Evolutionary conservation across 1,284 basidiomycete genomes (phyloP).

Genomic region (Apiotrichum brassicae): DNA sequence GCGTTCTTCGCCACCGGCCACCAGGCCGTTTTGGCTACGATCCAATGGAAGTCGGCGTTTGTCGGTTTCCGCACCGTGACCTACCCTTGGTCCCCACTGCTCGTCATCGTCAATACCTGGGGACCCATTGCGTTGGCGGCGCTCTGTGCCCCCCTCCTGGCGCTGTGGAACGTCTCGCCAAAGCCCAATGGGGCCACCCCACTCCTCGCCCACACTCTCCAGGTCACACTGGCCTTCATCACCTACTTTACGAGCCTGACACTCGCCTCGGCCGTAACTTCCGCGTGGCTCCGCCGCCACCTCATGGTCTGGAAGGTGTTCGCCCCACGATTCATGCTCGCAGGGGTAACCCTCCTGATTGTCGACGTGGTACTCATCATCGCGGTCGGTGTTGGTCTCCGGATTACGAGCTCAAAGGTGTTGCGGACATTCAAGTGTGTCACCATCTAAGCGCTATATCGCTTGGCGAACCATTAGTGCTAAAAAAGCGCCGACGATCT

Average conservation of each 20-base stretch:
- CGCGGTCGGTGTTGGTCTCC: constrained; percentile 41
- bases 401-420: constrained; percentile 42
- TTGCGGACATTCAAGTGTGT: constrained; percentile 42
- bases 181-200: constrained; percentile 38
- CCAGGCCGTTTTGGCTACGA: constrained; percentile 77
- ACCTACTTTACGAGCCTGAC: constrained; percentile 65
- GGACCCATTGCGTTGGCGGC: constrained; percentile 63
- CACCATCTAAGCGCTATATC: too few species aligned
- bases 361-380: constrained; percentile 49
- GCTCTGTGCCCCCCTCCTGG: constrained; percentile 64
- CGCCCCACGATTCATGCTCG: constrained; percentile 85
- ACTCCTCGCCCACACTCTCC: constrained; percentile 46
- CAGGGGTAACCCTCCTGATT: constrained; percentile 50
- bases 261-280: constrained; percentile 64
- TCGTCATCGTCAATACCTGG: constrained; percentile 76
- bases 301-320: constrained; percentile 99
- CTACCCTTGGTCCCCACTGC: constrained; percentile 69
- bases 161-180: constrained; percentile 81
- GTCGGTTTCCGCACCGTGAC: constrained; percentile 60
- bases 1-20: constrained; percentile 87
- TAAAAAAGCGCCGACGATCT: too few species aligned
- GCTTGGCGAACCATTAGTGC: too few species aligned
- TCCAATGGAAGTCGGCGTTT: constrained; percentile 96
- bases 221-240: constrained; percentile 58
- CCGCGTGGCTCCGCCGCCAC: constrained; percentile 75